Evolutionary conservation across 139 green algal species (phyloP).

Genomic region (Chlamydomonas incerta): DNA sequence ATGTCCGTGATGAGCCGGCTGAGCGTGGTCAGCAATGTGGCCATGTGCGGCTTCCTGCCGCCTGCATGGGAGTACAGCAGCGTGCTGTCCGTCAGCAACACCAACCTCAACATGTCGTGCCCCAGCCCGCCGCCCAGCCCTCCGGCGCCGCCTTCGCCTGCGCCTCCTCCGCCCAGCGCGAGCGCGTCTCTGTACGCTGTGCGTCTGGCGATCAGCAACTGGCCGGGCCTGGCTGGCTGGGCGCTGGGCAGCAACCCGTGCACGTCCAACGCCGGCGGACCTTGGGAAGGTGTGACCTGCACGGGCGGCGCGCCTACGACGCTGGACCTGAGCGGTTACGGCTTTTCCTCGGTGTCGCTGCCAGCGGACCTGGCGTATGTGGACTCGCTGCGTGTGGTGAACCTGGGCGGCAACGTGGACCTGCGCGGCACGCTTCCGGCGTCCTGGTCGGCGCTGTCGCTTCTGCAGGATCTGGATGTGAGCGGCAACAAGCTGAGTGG

Average conservation of each 20-base stretch:
- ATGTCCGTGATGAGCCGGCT: not conserved
- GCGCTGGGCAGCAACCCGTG: not conserved
- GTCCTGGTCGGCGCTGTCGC: not conserved
- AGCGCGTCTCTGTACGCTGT: not conserved
- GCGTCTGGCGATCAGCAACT: not conserved
- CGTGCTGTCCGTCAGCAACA: not conserved
- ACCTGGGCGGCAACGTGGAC: not conserved
- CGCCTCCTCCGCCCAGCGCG: not conserved
- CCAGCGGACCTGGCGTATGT: slow-evolving; percentile 1
- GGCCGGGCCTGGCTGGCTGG: not conserved
- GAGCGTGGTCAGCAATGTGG: not conserved
- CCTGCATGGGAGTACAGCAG: not conserved
- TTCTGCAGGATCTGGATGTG: not conserved
- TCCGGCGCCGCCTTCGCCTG: not conserved
- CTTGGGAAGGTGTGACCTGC: not conserved
- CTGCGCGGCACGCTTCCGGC: not conserved
- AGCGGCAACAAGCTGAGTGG: slow-evolving; percentile 3
- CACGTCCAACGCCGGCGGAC: not conserved
- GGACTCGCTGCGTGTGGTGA: not conserved
- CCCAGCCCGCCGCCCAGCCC: not conserved
- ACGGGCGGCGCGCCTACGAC: not conserved
- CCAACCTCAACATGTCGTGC: not conserved
- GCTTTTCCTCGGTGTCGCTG: slow-evolving; percentile 36
- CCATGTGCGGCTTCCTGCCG: not conserved
- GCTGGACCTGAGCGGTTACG: not conserved